A percentile compares a stretch with the other conserved stretches of the same genome.
These are phyloP conservation scores for Silene latifolia DNA, from an alignment of 148 eudicot species.

Conservation along the genomic window DNA sequence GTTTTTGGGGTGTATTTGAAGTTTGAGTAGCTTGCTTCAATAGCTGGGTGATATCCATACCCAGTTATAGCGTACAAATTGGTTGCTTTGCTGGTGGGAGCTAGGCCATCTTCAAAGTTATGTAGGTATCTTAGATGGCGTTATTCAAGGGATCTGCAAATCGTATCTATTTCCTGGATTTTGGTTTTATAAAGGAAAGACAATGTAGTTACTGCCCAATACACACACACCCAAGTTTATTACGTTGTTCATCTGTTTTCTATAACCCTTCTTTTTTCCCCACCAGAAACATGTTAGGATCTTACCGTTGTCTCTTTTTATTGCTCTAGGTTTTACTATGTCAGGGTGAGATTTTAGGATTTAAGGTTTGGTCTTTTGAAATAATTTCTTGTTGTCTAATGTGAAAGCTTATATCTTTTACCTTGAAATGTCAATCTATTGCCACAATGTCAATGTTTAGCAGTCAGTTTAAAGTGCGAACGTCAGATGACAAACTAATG, in stretches of 20 bases:
- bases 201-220: no score
- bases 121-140: not conserved
- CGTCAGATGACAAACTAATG: conserved; percentile 3
- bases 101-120: no score
- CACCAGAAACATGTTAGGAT: not conserved
- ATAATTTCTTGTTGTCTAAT: not conserved
- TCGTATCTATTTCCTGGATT: not conserved
- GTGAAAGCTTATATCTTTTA: not conserved
- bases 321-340: not conserved
- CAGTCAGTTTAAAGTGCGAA: not conserved
- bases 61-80: no score
- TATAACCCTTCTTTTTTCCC: not conserved
- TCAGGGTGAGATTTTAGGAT: not conserved
- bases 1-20: not conserved
- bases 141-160: not conserved
- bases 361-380: not conserved
- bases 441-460: not conserved
- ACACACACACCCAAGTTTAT: not conserved
- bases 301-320: not conserved
- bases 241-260: not conserved
- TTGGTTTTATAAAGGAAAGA: not conserved
- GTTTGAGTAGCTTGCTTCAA: no score
- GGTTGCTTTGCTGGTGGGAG: no score
- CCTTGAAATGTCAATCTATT: not conserved
- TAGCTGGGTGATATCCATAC: no score